phyloP scores from a whole-genome alignment of 2,329 filamentous ascomycete genomes.

The Apiospora kogelbergensis region DNA sequence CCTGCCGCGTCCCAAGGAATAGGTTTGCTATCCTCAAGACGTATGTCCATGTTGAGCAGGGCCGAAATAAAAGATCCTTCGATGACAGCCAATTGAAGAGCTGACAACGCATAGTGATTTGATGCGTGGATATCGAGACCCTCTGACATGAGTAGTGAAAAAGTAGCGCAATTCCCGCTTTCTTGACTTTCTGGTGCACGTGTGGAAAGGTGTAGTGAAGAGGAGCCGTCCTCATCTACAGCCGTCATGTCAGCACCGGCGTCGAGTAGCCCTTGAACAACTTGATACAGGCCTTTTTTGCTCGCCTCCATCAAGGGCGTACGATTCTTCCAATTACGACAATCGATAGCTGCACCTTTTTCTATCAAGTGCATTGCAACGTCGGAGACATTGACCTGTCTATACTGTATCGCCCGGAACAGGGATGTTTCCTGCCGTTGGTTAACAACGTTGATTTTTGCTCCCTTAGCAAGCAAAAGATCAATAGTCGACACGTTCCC shows the following conservation, averaged over 20 bases:
- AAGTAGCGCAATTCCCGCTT: neutral
- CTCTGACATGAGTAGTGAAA: neutral
- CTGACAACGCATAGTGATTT: neutral
- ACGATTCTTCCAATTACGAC: neutral
- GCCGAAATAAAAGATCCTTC: neutral
- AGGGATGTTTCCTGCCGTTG: neutral
- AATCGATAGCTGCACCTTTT: neutral
- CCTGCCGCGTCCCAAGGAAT: neutral
- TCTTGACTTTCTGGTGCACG: too few relatives aligned
- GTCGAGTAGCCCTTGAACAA: neutral
- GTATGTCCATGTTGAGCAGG: neutral
- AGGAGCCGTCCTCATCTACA: neutral
- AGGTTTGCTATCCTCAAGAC: neutral
- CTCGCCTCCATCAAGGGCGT: neutral
- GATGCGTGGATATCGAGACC: neutral
- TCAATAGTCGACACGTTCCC: neutral
- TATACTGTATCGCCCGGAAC: neutral
- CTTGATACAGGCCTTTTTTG: neutral
- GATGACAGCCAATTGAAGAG: neutral
- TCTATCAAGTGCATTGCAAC: neutral
- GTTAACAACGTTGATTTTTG: neutral
- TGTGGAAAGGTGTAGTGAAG: neutral
- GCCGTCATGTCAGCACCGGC: neutral
- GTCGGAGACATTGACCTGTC: neutral
- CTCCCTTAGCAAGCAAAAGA: neutral